Conservation (phyloP, 768 basidiomycete genomes). For the Serendipita indica region DNA sequence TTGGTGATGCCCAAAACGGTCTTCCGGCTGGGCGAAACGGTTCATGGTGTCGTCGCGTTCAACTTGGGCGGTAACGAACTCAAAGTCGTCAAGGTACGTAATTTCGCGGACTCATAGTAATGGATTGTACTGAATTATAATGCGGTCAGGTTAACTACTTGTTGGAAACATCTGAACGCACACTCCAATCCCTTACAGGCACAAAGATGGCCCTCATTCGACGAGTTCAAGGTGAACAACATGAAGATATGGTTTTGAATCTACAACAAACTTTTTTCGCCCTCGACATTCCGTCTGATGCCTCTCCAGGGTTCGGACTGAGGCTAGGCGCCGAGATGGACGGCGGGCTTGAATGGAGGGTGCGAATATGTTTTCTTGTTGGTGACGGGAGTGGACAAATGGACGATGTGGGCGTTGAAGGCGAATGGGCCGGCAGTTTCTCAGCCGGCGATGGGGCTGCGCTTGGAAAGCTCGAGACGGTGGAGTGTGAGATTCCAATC, state of each 20-base stretch:
- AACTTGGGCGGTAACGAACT: conserved; percentile 56
- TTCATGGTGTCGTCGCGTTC: conserved; percentile 74
- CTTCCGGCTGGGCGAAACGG: conserved; percentile 84
- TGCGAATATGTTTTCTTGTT: conserved; percentile 74
- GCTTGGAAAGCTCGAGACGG: conserved; percentile 48
- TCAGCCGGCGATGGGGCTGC: conserved; percentile 23
- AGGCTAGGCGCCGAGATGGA: conserved; percentile 24
- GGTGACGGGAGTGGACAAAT: conserved; percentile 43
- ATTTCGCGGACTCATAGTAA: conserved; percentile 4
- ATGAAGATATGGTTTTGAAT: conserved; percentile 57
- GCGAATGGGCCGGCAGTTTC: conserved; percentile 13
- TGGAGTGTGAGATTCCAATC: conserved; percentile 89
- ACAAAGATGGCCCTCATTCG: conserved; percentile 34
- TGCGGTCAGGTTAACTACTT: conserved; percentile 16
- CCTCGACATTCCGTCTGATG: conserved; percentile 86
- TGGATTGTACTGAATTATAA: not conserved
- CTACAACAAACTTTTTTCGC: conserved; percentile 70
- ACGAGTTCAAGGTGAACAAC: conserved; percentile 74
- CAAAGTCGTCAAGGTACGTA: conserved; percentile 70
- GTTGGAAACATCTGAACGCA: conserved; percentile 76
- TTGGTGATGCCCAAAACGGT: conserved; percentile 85
- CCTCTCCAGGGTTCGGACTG: conserved; percentile 72
- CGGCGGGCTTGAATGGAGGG: conserved; percentile 86
- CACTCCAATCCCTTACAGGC: conserved; percentile 46
- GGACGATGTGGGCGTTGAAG: conserved; percentile 31